phyloP scores from a whole-genome alignment of 768 basidiomycete genomes.

The Phanerodontia chrysosporium region DNA sequence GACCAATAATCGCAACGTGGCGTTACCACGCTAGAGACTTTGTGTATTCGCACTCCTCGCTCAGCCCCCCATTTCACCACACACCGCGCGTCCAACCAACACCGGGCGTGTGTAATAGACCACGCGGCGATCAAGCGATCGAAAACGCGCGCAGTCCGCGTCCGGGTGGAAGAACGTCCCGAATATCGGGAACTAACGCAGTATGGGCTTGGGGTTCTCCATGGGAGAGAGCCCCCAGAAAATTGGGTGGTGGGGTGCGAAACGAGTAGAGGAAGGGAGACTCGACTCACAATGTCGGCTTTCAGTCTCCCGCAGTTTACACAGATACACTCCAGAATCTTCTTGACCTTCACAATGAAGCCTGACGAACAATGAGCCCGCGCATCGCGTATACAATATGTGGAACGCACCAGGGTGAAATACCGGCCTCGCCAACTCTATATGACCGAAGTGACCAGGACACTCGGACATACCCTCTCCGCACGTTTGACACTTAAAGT shows the following conservation, averaged over 20 bases:
- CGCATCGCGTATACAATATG: neutral
- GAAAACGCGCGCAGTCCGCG: constrained; percentile 81
- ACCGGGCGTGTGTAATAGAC: constrained; percentile 62
- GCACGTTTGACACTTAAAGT: constrained; percentile 99
- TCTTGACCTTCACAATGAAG: constrained; percentile 98
- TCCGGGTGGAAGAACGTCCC: constrained; percentile 81
- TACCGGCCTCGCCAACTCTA: constrained; percentile 94
- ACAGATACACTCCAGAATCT: constrained; percentile 98
- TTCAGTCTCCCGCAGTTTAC: constrained; percentile 98
- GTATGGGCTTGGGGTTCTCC: constrained; percentile 94
- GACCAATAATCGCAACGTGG: constrained; percentile 38
- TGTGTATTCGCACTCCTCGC: constrained; percentile 84
- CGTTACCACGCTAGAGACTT: constrained; percentile 19
- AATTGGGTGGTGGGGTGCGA: constrained; percentile 90
- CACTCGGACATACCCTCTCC: constrained; percentile 99
- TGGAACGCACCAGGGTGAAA: constrained; percentile 83
- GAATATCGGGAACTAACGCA: constrained; percentile 72
- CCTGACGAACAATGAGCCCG: constrained; percentile 40
- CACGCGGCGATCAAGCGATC: constrained; percentile 92
- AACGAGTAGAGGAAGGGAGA: constrained; percentile 84
- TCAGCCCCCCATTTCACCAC: constrained; percentile 98
- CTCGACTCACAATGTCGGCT: constrained; percentile 91
- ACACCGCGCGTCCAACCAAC: constrained; percentile 82
- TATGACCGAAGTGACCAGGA: constrained; percentile 98
- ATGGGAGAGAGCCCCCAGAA: constrained; percentile 96